A percentile compares a stretch with the other conserved stretches of the same genome.
phyloP scores from a whole-genome alignment of 495 filamentous ascomycete genomes.

The Penicillium angulare region DNA sequence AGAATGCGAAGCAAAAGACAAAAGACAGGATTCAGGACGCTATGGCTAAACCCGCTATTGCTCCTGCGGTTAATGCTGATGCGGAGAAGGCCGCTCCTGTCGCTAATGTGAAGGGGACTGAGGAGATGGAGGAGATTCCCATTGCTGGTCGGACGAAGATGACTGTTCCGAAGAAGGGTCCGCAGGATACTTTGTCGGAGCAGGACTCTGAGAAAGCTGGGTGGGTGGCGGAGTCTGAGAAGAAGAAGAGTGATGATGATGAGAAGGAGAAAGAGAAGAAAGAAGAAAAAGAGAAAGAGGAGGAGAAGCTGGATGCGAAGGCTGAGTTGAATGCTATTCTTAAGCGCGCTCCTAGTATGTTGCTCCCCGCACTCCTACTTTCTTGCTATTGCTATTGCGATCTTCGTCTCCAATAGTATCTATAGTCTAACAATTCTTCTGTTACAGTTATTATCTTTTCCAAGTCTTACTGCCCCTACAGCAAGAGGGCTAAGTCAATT shows the following conservation, averaged over 20 bases:
- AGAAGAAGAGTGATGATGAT: slow-evolving; percentile 20
- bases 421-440: slow-evolving; percentile 14
- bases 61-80: slow-evolving; percentile 36
- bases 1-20: slow-evolving; percentile 28
- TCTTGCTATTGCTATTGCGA: too few relatives aligned
- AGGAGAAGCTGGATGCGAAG: slow-evolving; percentile 35
- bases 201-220: too few relatives aligned
- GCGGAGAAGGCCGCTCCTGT: slow-evolving; percentile 49
- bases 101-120: slow-evolving; percentile 22
- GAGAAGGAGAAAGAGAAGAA: slow-evolving; percentile 18
- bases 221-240: too few relatives aligned
- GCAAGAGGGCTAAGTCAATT: slow-evolving; percentile 76
- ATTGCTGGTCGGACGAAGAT: slow-evolving; percentile 69
- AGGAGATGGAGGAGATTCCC: slow-evolving; percentile 42
- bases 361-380: neutral
- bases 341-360: slow-evolving; percentile 77
- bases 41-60: slow-evolving; percentile 33
- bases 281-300: slow-evolving; percentile 20
- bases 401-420: too few relatives aligned
- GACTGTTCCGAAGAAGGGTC: slow-evolving; percentile 40
- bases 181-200: neutral
- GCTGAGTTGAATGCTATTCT: slow-evolving; percentile 70
- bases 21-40: slow-evolving; percentile 31
- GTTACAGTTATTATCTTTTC: slow-evolving; percentile 86
- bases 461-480: slow-evolving; percentile 88